Evolutionary conservation across 805 yeast genomes (phyloP), one percentile per base, ranked within the genome.

Genomic region (Lipomyces sp.): DNA sequence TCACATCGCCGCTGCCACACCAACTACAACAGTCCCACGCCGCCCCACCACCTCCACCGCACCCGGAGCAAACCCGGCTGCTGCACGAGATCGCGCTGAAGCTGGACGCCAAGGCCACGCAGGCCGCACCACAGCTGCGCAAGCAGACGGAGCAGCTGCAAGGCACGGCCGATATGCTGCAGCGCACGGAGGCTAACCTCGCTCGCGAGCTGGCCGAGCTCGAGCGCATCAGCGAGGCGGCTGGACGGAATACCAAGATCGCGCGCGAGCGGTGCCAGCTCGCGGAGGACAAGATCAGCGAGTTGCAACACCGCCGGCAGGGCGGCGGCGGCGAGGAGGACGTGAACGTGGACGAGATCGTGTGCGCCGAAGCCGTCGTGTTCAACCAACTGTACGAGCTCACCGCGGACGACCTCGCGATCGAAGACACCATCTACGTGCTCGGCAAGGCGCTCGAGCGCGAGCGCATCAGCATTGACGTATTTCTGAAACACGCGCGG

Each of bases 321-420:
- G 47, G 47, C 10, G 29, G 10, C 10, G 29, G 10, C 29, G 39
- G 39, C 18, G 55, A 40, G 16, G 29, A 6, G 29, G 43, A 42
- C 13, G 43, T 53, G 5, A 66, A 73, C 32, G 63, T 76, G 2
- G 80, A 75, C 47, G 72, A 73, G 10, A 57, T 74, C 2, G 68
- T 80, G 1, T 68, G 71, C 32, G 79, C 82, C 0, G 82, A 78
- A 47, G 76, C 80, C 1, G 69, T 72, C 0, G 81, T 76, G 1
- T 73, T 76, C 47, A 74, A 77, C 49, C 95, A 86, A 64, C 61
- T 84, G 13, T 83, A 84, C 62, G 77, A 77, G 19, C 69, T 83
- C 1, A 78, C 79, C 0, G 76, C 89, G 18, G 82, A 79, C 35
- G 86, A 84, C 45, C 74, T 76, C 53, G 86, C 95, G 1, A 75